Base-by-base conservation (phyloP, 768 basidiomycete genomes). In the Pleurotus cornucopiae region DNA sequence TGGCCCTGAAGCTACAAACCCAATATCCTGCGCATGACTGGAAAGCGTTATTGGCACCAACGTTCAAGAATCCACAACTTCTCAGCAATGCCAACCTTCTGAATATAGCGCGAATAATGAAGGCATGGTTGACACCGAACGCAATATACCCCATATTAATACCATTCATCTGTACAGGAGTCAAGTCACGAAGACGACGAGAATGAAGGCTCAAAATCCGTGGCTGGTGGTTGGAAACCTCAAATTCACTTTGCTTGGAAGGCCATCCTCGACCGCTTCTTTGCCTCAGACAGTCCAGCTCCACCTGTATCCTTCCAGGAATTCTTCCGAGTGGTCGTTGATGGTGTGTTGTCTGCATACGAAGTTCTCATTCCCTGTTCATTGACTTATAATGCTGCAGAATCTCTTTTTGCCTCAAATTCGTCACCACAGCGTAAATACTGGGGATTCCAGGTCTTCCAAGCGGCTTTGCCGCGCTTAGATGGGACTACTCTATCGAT, bases 401-500 rank as follows among this genome's bases (percentile, higher is more conserved):
- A 96, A 67, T 88, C 91, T 1, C 72, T 98, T 43, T 97, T 98
- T 66, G 84, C 89, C 5, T 75, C 86, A 5, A 88, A 87, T 16
- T 84, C 94, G 0, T 94, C 94, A 0, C 74, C 88, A 0, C 88
- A 94, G 69, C 83, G 93, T 49, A 96, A 97, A 71, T 92, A 88
- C 65, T 95, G 92, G 89, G 96, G 94, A n/a, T 96, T 98, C 73
- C 87, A 89, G 62, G 81, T 96, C 16, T 91, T 98, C 72, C 83
- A 86, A 63, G 88, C 83, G 60, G 85, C 92, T 6, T 73, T 97
- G 41, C 79, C 82, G 13, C 84, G 85, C 38, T 79, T 91, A 26
- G 74, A 79, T 13, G 69, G 82, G 14, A 71, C 80, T 45, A 86
- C 83, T 53, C 76, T 96, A 62, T 88, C 91, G 0, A 86, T 92